Base-by-base conservation (phyloP, 768 basidiomycete species). In the Obba rivulosa region DNA sequence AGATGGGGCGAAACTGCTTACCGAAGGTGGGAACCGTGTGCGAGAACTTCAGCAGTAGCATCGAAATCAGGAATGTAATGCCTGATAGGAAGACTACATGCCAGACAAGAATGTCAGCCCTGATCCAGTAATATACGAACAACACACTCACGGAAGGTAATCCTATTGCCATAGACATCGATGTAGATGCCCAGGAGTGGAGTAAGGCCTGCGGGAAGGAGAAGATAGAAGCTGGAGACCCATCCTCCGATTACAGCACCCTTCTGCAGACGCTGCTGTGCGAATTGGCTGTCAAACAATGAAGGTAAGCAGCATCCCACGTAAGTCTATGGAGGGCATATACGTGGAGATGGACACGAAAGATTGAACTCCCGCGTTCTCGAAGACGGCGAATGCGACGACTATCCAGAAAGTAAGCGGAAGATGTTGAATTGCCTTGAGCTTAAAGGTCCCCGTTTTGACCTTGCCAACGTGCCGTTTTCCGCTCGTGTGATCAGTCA, bases 331-430 rank as follows among this genome's bases (percentile, higher is more conserved):
- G 20, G 28, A 45, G 43, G n/a, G 31, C 11, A 46, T 53, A 28
- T 21, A 73, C 70, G 71, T 73, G 21, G 71, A 71, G 46, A 72
- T 72, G 7, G 69, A 71, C 34, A 72, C 67, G 43, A 73, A 73
- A 9, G 67, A 66, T 59, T 70, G 69, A 31, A 73, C 67, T 17
- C 71, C 71, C 0, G 70, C 69, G 51, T 70, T 73, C 60, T 73
- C 69, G 47, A 72, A 73, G 43, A 65, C 55, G 4, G 66, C 62
- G 53, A 71, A 72, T 10, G 65, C 51, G n/a, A 70, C 65, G 39
- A 71, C 66, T 44, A 67, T 59, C 71, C 71, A 73, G 57, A 71
- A 72, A 5, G 69, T 70, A 28, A 66, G 43, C 24, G 69, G 69
- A 17, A 73, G 58, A 46, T 65, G 57, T 18, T 51, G 55, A 28